These are phyloP conservation scores for Delitschia confertaspora DNA, from an alignment of 495 filamentous ascomycete genomes.

Conservation along the genomic window DNA sequence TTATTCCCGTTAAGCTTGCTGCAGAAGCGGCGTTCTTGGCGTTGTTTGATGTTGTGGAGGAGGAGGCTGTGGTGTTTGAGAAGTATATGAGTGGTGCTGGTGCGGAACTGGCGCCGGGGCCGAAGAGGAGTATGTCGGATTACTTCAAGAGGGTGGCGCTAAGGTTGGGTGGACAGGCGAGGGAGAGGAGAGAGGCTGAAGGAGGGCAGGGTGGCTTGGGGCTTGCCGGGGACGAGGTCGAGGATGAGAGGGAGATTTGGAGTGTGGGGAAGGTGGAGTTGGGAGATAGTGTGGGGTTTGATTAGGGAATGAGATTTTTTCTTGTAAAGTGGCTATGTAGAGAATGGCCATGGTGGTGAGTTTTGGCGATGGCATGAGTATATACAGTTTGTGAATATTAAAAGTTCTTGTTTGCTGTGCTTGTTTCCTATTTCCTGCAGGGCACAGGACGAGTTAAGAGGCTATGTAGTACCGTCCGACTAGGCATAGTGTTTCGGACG, in stretches of 20 bases:
- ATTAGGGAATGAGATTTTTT: not conserved
- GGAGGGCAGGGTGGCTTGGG: slow-evolving; percentile 80
- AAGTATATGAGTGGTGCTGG: slow-evolving; percentile 68
- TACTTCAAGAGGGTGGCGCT: slow-evolving; percentile 93
- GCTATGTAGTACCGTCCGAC: no score
- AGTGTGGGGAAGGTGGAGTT: slow-evolving; percentile 86
- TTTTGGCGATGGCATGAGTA: no score
- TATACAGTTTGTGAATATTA: no score
- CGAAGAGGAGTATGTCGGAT: slow-evolving; percentile 86
- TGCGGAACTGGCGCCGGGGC: slow-evolving; percentile 51
- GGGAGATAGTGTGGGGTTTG: slow-evolving; percentile 38
- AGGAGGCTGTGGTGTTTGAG: slow-evolving; percentile 79
- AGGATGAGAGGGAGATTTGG: slow-evolving; percentile 94
- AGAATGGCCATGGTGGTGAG: no score
- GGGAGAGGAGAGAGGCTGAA: slow-evolving; percentile 82
- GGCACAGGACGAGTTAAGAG: no score
- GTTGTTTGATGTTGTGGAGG: slow-evolving; percentile 86
- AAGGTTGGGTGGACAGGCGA: slow-evolving; percentile 68
- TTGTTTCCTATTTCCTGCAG: no score
- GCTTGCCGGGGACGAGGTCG: slow-evolving; percentile 74
- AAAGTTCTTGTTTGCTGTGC: no score
- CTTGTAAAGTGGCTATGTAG: not conserved
- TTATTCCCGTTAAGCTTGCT: slow-evolving; percentile 95
- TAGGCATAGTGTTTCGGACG: no score
- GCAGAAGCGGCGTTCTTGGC: slow-evolving; percentile 90